Evolutionary conservation across 1,284 basidiomycete species (phyloP).

Genomic region (Ceratobasidium sp.): DNA sequence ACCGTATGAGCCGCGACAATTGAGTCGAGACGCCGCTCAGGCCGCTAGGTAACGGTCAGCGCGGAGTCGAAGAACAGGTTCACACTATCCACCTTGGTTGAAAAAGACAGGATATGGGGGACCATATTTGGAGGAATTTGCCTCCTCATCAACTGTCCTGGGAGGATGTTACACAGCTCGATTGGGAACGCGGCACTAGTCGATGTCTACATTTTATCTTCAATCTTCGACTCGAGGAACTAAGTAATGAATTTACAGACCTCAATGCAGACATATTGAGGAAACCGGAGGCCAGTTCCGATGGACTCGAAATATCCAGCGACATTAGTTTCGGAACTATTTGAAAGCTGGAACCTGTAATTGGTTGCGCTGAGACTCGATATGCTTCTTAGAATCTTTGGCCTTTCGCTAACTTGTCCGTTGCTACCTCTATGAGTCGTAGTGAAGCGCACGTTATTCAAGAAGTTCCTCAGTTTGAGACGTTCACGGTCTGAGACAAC

Average conservation of each 20-base stretch:
- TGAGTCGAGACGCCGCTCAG: constrained; percentile 22
- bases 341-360: constrained; percentile 57
- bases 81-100: constrained; percentile 56
- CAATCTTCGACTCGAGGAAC: background rate
- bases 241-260: background rate
- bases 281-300: constrained; percentile 23
- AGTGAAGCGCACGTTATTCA: constrained; percentile 64
- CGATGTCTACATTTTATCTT: background rate
- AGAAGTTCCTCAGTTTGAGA: constrained; percentile 61
- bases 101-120: constrained; percentile 69
- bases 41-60: background rate
- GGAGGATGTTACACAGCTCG: constrained; percentile 68
- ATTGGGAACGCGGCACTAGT: constrained; percentile 56
- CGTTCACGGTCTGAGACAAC: constrained; percentile 27
- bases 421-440: constrained; percentile 52
- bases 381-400: constrained; percentile 64
- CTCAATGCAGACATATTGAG: constrained; percentile 34
- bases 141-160: constrained; percentile 76
- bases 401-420: constrained; percentile 6
- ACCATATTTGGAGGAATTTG: constrained; percentile 72
- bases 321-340: constrained; percentile 32
- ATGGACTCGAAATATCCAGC: constrained; percentile 36
- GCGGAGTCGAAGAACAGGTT: background rate
- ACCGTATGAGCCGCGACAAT: constrained; percentile 17
- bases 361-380: constrained; percentile 59